Base-by-base conservation (phyloP, 2,329 filamentous ascomycete genomes). In the Amphichorda felina region DNA sequence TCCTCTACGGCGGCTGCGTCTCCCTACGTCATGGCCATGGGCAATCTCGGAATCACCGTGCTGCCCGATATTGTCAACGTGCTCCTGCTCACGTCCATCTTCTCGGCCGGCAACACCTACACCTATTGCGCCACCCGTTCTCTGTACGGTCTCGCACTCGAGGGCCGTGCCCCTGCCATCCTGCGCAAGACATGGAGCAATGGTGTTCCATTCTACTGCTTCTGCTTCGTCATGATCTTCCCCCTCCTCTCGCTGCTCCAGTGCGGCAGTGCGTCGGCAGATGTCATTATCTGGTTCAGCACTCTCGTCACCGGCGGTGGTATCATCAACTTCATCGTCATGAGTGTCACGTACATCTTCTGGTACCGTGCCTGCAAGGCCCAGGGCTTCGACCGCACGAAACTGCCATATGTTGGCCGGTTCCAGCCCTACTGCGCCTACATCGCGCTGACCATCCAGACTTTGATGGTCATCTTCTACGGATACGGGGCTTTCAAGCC, bases 301-400 rank as follows among this genome's bases (percentile, higher is more conserved):
- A 68, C 63, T 41, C 57, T 79, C 8, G 66, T 74, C 49, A 75
- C 70, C 7, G 72, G 67, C 5, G 70, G 66, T 18, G 64, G 67
- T 34, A 63, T 75, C 44, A 76, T 80, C 51, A 72, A 77, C 57
- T 80, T 75, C 53, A 64, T 79, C 40, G 62, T 71, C 50, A 66
- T 66, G 49, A 54, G 55, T 41, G 41, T 62, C 33, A 64, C 63
- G 17, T 72, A 63, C 47, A 42, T 66, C 31, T 55, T 59, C 41
- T 66, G 61, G 50, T 59, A 70, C 53, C 61, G 63, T 18, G 75
- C 74, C 30, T 64, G 67, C 42, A 55, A 65, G 40, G 70, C 61
- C 1, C 66, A 77, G 47, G 58, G 63, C 17, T 49, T 70, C 39
- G 64, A 69, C 50, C 71, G 76, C 40, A 57, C 49, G 10, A 54